These are phyloP conservation scores for Talaromyces sp. DNA, from an alignment of 2,329 filamentous ascomycete genomes.

Conservation along the genomic window DNA sequence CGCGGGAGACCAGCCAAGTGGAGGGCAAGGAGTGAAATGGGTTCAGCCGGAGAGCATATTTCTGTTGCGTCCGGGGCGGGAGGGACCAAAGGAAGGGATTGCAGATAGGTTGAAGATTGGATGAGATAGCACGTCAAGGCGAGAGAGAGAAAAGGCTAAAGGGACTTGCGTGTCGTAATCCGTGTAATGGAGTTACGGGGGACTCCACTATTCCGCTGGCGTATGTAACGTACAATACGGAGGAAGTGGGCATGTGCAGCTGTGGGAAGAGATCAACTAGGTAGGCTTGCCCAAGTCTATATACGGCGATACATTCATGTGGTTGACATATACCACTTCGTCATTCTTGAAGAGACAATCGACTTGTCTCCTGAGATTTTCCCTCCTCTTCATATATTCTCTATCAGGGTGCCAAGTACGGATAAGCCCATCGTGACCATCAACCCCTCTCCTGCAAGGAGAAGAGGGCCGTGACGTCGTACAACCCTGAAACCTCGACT, in stretches of 20 bases:
- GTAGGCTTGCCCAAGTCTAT: too few relatives aligned
- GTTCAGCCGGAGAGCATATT: constrained; percentile 22
- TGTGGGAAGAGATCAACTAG: too few relatives aligned
- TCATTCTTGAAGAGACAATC: too few relatives aligned
- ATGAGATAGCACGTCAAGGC: constrained; percentile 1
- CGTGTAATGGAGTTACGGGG: constrained; percentile 4
- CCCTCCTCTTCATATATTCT: too few relatives aligned
- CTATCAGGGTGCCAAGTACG: neutral
- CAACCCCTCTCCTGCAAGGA: constrained; percentile 10
- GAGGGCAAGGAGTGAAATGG: neutral
- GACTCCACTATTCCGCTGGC: constrained; percentile 17
- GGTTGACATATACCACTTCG: too few relatives aligned
- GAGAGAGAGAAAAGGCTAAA: constrained; percentile 13
- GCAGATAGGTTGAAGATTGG: constrained; percentile 2
- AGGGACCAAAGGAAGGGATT: constrained; percentile 1
- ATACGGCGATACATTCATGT: too few relatives aligned
- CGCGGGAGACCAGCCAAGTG: neutral
- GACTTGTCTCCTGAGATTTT: too few relatives aligned
- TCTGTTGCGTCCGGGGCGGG: neutral
- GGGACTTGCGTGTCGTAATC: constrained; percentile 20
- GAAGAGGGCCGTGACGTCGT: constrained; percentile 8
- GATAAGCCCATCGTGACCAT: neutral
- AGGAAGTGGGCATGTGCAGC: neutral
- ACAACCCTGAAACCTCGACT: too few relatives aligned
- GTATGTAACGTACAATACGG: neutral